Percentiles rank a stretch among this genome's conserved stretches.
Conservation (phyloP, 1,139 yeast species). For the Lodderomyces margitis region DNA sequence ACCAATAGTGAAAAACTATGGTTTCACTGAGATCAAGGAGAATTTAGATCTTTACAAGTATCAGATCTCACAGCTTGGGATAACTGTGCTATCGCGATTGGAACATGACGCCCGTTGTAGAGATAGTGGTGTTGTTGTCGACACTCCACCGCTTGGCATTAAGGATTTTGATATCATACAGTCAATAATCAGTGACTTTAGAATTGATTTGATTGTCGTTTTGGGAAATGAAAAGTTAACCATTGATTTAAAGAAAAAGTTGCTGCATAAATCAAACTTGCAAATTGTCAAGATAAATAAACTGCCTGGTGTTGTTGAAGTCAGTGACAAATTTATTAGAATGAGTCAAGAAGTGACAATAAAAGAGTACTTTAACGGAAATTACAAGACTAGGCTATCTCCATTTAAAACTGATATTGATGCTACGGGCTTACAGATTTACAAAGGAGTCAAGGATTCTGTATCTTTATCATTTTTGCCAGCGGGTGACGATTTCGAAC, state of each 20-base stretch:
- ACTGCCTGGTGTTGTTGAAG: slow-evolving; percentile 72
- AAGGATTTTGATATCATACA: slow-evolving; percentile 56
- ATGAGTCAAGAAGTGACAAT: slow-evolving; percentile 73
- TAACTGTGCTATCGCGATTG: slow-evolving; percentile 55
- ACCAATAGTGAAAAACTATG: slow-evolving; percentile 80
- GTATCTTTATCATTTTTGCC: slow-evolving; percentile 42
- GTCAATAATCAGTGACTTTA: slow-evolving; percentile 60
- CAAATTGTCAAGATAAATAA: slow-evolving; percentile 61
- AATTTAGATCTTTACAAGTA: slow-evolving; percentile 63
- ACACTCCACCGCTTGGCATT: slow-evolving; percentile 67
- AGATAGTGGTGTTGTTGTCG: slow-evolving; percentile 68
- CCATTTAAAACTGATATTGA: slow-evolving; percentile 59
- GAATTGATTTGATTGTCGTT: slow-evolving; percentile 54
- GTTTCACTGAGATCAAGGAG: slow-evolving; percentile 58
- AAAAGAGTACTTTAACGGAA: slow-evolving; percentile 88
- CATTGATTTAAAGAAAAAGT: slow-evolving; percentile 60
- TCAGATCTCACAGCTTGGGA: slow-evolving; percentile 56
- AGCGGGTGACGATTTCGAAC: slow-evolving; percentile 44
- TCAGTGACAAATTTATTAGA: slow-evolving; percentile 68
- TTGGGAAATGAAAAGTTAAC: slow-evolving; percentile 65
- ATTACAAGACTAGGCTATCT: slow-evolving; percentile 60
- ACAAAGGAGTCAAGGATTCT: slow-evolving; percentile 39
- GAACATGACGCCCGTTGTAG: slow-evolving; percentile 53
- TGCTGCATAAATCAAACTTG: slow-evolving; percentile 42
- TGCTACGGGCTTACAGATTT: slow-evolving; percentile 33